Conservation (phyloP, 106 monocot species). For the Allium cepa region DNA sequence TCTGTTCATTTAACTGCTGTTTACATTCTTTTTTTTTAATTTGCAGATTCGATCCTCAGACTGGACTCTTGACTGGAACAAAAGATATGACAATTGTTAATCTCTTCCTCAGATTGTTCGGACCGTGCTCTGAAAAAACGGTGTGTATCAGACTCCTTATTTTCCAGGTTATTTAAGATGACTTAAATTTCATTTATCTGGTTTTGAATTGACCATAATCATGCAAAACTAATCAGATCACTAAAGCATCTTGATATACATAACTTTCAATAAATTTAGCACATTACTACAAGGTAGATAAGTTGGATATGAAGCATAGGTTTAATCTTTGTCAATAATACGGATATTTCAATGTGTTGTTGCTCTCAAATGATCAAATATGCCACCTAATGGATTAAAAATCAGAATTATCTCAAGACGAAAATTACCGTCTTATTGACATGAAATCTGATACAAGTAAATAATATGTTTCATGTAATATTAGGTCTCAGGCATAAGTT, state of each 20-base stretch:
- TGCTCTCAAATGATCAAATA: not conserved
- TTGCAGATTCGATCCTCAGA: conserved; percentile 64
- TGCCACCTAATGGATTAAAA: no score
- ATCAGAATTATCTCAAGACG: no score
- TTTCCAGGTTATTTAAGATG: conserved; percentile 36
- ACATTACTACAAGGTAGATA: not conserved
- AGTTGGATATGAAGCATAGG: not conserved
- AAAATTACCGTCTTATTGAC: no score
- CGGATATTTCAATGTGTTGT: not conserved
- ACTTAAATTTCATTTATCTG: no score
- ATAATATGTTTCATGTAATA: no score
- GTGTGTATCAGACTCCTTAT: conserved; percentile 66
- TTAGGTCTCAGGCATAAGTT: no score
- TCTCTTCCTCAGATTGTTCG: conserved; percentile 59
- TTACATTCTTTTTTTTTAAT: not conserved
- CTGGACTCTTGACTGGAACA: conserved; percentile 65
- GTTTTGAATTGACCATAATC: no score
- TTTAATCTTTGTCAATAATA: no score
- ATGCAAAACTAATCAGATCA: no score
- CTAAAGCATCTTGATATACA: not conserved
- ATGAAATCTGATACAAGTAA: no score
- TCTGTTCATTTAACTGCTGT: not conserved
- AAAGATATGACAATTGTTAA: conserved; percentile 68
- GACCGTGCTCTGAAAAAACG: conserved; percentile 46
- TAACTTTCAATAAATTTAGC: not conserved